Evolutionary conservation across 441 rosid species (phyloP), one percentile per base, ranked within the genome.

Genomic region (Adansonia madagascariensis): DNA sequence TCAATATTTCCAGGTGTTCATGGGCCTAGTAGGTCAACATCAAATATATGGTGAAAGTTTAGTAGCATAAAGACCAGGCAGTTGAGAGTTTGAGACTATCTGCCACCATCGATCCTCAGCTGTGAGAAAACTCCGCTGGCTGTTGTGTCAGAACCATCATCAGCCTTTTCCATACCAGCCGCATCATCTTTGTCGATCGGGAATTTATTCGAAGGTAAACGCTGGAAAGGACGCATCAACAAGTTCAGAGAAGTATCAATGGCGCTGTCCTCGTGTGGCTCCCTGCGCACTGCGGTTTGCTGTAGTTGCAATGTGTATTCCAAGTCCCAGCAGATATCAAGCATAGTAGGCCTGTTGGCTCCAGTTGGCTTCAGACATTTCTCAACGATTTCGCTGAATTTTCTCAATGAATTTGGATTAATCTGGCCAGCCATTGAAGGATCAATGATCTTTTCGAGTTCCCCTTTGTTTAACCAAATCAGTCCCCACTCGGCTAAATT

Each of bases 401-500:
- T 90, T 65, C 73, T 78, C 85, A 86, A 31, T 0, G 91, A 90
- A 35, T 31, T 82, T 0, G 59, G 39, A 61, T 83, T 84, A 12
- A 90, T 82, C 7, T 79, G 77, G 9, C 82, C 85, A 0, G 71
- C 64, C 49, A 88, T 18, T 3, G 18, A 59, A 43, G 85, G 85
- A 78, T 90, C 87, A 10, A 90, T 10, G 35, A 87, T 77, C 66
- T 80, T 77, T 43, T 88, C 85, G 17, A 84, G 75, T 14, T 18
- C n/a, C 8, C 8, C 88, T 72, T 81, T 49, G 4, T 78, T 73
- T 17, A 73, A 60, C 71, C 85, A 84, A 20, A 3, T 43, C 63
- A 85, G 9, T 4, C 84, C 87, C 91, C 89, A 87, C 5, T 86
- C 91, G 18, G 82, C 91, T 50, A 90, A 81, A 77, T 82, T 90